These are phyloP conservation scores for Pyrenopolyporus hunteri DNA, from an alignment of 495 filamentous ascomycete genomes.

Conservation along the genomic window DNA sequence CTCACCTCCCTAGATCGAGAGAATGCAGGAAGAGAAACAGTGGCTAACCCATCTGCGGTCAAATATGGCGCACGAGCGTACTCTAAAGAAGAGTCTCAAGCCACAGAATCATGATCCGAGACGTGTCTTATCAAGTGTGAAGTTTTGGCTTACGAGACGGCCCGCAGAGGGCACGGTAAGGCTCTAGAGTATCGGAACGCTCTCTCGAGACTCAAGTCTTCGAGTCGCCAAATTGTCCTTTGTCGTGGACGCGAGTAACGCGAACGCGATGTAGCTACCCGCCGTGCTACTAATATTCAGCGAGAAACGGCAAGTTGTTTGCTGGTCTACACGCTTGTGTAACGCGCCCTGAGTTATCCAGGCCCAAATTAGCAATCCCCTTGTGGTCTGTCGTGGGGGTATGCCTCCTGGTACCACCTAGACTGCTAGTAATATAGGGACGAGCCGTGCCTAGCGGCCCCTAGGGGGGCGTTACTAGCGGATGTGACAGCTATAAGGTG, in stretches of 20 bases:
- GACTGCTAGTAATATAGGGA: neutral
- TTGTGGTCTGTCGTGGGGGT: too few relatives aligned
- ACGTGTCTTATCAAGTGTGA: too few relatives aligned
- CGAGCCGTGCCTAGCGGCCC: neutral
- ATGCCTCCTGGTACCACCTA: too few relatives aligned
- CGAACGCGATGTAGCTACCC: slow-evolving; percentile 15
- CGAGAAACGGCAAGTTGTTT: neutral
- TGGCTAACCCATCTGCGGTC: too few relatives aligned
- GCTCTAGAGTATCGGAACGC: neutral
- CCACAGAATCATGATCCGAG: too few relatives aligned
- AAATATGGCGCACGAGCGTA: too few relatives aligned
- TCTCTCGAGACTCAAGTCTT: neutral
- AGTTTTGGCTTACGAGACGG: too few relatives aligned
- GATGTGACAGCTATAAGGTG: neutral
- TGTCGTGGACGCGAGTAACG: neutral
- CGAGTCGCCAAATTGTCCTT: neutral
- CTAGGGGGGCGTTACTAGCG: neutral
- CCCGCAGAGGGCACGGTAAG: too few relatives aligned
- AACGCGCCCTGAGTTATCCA: neutral
- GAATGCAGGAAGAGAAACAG: too few relatives aligned
- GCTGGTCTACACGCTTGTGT: neutral
- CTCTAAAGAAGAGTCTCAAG: too few relatives aligned
- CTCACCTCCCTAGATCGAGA: neutral
- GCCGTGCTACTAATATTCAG: slow-evolving; percentile 4
- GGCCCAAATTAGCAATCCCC: too few relatives aligned